phyloP scores from a whole-genome alignment of 2,329 filamentous ascomycete species.

The Stemphylium lycopersici region DNA sequence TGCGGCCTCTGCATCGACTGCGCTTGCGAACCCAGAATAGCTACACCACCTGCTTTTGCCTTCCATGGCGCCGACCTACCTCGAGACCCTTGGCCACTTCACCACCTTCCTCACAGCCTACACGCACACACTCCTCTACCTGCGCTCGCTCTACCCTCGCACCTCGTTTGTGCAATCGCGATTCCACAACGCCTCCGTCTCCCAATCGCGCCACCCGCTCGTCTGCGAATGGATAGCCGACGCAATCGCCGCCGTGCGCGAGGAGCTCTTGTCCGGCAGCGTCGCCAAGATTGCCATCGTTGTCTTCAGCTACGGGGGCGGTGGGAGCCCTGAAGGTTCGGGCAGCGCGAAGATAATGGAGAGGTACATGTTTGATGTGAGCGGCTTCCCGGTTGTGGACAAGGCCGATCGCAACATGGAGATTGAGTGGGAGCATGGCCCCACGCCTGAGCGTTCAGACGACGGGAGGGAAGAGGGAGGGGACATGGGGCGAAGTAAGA shows the following conservation, averaged over 20 bases:
- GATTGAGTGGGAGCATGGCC: constrained; percentile 50
- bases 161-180: constrained; percentile 78
- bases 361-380: constrained; percentile 66
- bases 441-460: constrained; percentile 3
- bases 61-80: constrained; percentile 40
- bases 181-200: constrained; percentile 83
- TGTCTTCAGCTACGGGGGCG: constrained; percentile 55
- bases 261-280: constrained; percentile 67
- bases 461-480: constrained; percentile 14
- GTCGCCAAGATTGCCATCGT: constrained; percentile 64
- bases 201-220: constrained; percentile 83
- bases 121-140: constrained; percentile 84
- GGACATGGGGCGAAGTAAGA: constrained; percentile 11
- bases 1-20: too few relatives aligned
- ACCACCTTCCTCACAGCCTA: constrained; percentile 80
- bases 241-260: constrained; percentile 73
- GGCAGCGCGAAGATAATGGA: constrained; percentile 60
- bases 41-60: background rate
- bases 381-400: constrained; percentile 59
- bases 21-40: too few relatives aligned
- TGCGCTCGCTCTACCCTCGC: constrained; percentile 78
- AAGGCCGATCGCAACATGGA: constrained; percentile 57
- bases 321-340: background rate
- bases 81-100: constrained; percentile 69
- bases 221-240: constrained; percentile 87